Conservation (phyloP, 805 yeast species). For the Kazachstania africana region DNA sequence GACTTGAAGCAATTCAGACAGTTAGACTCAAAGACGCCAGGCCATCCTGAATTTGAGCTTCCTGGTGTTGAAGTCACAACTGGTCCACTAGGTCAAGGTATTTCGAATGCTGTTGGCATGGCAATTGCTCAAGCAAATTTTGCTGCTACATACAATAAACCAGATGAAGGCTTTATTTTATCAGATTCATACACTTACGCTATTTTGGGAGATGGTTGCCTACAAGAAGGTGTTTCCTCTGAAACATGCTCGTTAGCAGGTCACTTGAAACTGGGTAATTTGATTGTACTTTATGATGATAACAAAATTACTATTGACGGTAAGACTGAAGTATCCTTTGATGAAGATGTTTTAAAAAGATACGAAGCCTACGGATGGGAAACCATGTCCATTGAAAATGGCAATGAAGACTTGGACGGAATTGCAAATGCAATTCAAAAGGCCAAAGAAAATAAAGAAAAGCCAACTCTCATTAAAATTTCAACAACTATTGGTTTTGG, state of each 20-base stretch:
- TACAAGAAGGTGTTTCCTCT: constrained; percentile 94
- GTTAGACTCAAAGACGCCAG: constrained; percentile 84
- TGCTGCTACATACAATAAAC: constrained; percentile 90
- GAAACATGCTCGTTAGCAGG: constrained; percentile 95
- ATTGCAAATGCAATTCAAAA: constrained; percentile 57
- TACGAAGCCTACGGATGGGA: constrained; percentile 94
- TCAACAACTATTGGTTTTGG: constrained; percentile 93
- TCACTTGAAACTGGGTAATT: constrained; percentile 83
- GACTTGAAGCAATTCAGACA: constrained; percentile 89
- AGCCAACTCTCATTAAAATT: constrained; percentile 84
- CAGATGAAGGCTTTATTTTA: constrained; percentile 44
- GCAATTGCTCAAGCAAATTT: constrained; percentile 89
- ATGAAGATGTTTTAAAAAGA: constrained; percentile 80
- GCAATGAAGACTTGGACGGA: constrained; percentile 65
- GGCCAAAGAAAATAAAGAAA: constrained; percentile 28
- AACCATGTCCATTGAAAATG: constrained; percentile 62
- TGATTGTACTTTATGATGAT: constrained; percentile 93
- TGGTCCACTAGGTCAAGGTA: constrained; percentile 98
- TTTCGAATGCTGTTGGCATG: constrained; percentile 88
- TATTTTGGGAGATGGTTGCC: constrained; percentile 94
- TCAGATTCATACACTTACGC: constrained; percentile 67
- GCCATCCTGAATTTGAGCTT: constrained; percentile 90
- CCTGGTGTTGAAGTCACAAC: constrained; percentile 96
- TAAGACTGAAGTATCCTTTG: constrained; percentile 76
- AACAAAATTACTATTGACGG: constrained; percentile 97